A percentile compares a stretch with the other conserved stretches of the same genome.
Conservation (phyloP, 2,329 filamentous ascomycete genomes). For the Aspergillus uvarum region DNA sequence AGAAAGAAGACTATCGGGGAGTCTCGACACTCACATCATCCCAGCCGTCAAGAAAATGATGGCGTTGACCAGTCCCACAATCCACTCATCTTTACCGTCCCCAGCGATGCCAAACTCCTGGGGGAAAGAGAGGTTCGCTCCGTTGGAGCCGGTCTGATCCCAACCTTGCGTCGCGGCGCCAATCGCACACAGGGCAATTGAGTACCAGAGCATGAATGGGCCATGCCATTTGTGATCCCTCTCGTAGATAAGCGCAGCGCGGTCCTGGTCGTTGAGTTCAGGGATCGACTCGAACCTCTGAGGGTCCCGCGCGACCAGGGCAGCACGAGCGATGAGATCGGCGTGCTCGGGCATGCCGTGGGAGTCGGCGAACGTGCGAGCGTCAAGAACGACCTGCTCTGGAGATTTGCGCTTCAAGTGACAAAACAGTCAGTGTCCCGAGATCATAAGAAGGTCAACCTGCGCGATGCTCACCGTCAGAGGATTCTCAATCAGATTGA, state of each 20-base stretch:
- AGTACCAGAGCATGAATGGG: conserved; percentile 47
- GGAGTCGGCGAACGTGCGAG: conserved; percentile 28
- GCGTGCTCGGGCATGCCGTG: conserved; percentile 39
- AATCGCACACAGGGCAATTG: conserved; percentile 50
- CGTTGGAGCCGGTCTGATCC: conserved; percentile 56
- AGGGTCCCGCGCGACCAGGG: conserved; percentile 37
- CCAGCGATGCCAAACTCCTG: conserved; percentile 45
- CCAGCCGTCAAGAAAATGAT: conserved; percentile 44
- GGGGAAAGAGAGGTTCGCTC: conserved; percentile 53
- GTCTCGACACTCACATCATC: conserved; percentile 14
- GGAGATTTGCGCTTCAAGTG: conserved; percentile 30
- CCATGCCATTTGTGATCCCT: conserved; percentile 50
- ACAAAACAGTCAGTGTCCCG: background rate
- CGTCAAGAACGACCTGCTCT: conserved; percentile 35
- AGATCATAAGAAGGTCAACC: background rate
- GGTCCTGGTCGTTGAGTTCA: conserved; percentile 44
- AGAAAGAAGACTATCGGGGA: conserved; percentile 22
- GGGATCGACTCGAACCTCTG: conserved; percentile 28
- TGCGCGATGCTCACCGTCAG: conserved; percentile 38
- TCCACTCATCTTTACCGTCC: conserved; percentile 48
- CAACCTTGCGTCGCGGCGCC: conserved; percentile 52
- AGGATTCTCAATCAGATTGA: conserved; percentile 51
- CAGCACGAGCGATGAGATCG: conserved; percentile 37
- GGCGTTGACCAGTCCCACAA: conserved; percentile 65
- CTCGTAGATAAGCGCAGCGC: conserved; percentile 45